Conservation (phyloP, 2,329 filamentous ascomycete genomes). For the Fusarium tupiense region DNA sequence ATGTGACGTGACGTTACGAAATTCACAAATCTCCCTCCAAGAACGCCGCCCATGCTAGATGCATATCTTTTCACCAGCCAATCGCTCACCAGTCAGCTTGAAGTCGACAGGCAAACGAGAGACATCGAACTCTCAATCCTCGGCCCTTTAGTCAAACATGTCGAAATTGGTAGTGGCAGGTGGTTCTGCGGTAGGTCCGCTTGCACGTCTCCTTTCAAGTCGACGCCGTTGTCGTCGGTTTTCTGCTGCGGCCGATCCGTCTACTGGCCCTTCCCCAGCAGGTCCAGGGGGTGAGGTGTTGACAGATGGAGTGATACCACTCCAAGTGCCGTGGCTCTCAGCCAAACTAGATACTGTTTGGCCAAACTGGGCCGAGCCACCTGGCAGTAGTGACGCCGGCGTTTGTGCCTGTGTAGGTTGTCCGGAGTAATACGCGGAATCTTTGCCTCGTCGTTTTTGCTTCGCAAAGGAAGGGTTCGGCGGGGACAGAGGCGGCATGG, state of each 20-base stretch:
- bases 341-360: conserved; percentile 60
- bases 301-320: conserved; percentile 51
- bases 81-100: background rate
- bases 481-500: conserved; percentile 60
- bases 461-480: conserved; percentile 67
- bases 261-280: conserved; percentile 47
- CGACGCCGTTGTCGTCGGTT: conserved; percentile 65
- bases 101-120: background rate
- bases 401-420: conserved; percentile 44
- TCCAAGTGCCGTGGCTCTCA: conserved; percentile 64
- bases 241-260: conserved; percentile 55
- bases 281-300: conserved; percentile 54
- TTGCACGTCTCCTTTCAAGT: conserved; percentile 61
- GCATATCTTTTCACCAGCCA: conserved; percentile 17
- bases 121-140: background rate
- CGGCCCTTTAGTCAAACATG: conserved; percentile 29
- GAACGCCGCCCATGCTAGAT: conserved; percentile 38
- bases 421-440: conserved; percentile 71
- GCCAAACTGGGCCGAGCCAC: conserved; percentile 45
- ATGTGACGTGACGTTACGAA: conserved; percentile 32
- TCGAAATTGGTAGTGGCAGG: conserved; percentile 27
- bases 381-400: conserved; percentile 49
- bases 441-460: conserved; percentile 60
- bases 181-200: conserved; percentile 40
- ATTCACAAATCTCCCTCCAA: conserved; percentile 33